Base-by-base conservation (phyloP, 2,329 filamentous ascomycete species). In the Davidsoniella virescens region DNA sequence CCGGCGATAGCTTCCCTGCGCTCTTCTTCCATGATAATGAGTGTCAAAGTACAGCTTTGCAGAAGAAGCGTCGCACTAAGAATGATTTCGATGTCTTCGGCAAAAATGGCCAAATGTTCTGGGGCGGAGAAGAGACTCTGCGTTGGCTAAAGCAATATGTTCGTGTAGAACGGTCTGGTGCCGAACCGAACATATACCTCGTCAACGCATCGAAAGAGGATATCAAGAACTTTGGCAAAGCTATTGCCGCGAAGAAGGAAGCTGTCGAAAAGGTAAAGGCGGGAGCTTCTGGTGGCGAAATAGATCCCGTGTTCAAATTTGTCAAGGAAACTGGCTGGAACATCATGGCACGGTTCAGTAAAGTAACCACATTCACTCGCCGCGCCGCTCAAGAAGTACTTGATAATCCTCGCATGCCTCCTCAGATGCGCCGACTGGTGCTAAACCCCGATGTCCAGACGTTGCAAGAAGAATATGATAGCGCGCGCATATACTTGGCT, bases 11-110 rank as follows among this genome's bases (percentile, higher is more conserved):
- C 62, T 94, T 96, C 57, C 92, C 92, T 0, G 87, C 92, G 0
- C 69, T 98, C 1, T 98, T 98, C 67, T 98, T 98, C 67, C 92
- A 98, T 63, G 92, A 98, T 60, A 87, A 80, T 55, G 92, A 98
- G 67, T 98, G 92, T 60, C 84, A 94, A 65, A 93, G 84, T 49
- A 98, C 92, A 0, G 94, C 96, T 18, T 66, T 93, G 51, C 90
- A 96, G 65, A 87, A 93, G 67, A 94, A 92, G 72, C 86, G 82
- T 65, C 70, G 85, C 49, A 78, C 87, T 0, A 76, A 75, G 54
- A 87, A 95, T 58, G 85, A 71, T 41, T 96, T 98, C 59, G 87
- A 95, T 58, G 88, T 88, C 0, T 95, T 95, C 63, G 81, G 82
- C 14, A 84, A 87, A 55, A 75, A 75, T 55, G 90, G 90, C 0